These are phyloP conservation scores for Capsicum chinense DNA, from an alignment of 257 asterid genomes.

Conservation along the genomic window DNA sequence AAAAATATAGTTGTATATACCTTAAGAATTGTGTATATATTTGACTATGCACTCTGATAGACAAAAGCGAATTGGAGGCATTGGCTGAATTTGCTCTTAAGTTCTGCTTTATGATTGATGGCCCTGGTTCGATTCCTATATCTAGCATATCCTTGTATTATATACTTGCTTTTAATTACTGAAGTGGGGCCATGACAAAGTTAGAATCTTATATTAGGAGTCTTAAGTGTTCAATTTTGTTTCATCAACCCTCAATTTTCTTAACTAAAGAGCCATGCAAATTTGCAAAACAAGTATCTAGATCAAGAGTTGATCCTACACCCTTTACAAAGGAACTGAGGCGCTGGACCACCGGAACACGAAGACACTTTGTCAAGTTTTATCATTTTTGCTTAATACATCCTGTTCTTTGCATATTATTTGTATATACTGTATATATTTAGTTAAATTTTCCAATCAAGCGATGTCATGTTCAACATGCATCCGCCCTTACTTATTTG, in stretches of 20 bases:
- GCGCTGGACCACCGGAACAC: not conserved
- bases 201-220: not conserved
- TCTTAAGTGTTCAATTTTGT: not conserved
- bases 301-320: not conserved
- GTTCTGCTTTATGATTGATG: not conserved
- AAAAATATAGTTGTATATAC: not conserved
- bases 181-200: not conserved
- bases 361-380: not conserved
- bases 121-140: not conserved
- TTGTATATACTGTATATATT: not conserved
- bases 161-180: not conserved
- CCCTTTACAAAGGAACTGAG: not conserved
- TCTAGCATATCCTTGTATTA: not conserved
- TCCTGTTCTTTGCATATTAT: not conserved
- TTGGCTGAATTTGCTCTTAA: not conserved
- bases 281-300: not conserved
- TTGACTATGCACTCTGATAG: not conserved
- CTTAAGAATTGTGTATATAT: not conserved
- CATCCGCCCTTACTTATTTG: not conserved
- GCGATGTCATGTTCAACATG: not conserved
- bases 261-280: not conserved
- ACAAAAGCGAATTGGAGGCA: not conserved
- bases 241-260: not conserved
- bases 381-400: conserved; percentile 3
- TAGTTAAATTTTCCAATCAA: not conserved